Conservation (phyloP, 129 eudicot species). For the Smallanthus sonchifolius region DNA sequence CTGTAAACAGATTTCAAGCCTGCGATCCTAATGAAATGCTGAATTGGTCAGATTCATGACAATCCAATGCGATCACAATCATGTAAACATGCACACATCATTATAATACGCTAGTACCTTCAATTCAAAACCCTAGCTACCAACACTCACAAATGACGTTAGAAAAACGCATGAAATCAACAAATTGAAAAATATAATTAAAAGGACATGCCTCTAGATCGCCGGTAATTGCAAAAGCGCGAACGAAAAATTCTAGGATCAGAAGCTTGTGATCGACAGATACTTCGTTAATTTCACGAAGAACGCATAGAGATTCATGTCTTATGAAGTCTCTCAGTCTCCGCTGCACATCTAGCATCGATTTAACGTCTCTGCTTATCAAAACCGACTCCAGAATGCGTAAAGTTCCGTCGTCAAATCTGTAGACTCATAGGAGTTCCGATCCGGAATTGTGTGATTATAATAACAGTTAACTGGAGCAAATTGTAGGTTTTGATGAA, state of each 20-base stretch:
- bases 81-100: slow-evolving; percentile 12
- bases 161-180: slow-evolving; percentile 8
- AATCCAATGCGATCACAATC: not conserved
- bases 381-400: slow-evolving; percentile 54
- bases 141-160: not conserved
- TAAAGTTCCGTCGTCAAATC: slow-evolving; percentile 57
- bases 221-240: slow-evolving; percentile 53
- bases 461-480: not conserved
- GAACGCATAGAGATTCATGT: slow-evolving; percentile 44
- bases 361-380: slow-evolving; percentile 50
- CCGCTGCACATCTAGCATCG: slow-evolving; percentile 32
- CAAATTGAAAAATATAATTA: not conserved
- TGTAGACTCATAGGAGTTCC: slow-evolving; percentile 18
- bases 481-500: not conserved
- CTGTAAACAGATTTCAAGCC: not conserved
- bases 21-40: not conserved
- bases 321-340: slow-evolving; percentile 55
- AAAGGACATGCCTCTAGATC: slow-evolving; percentile 52
- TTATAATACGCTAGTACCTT: not conserved
- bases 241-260: slow-evolving; percentile 61
- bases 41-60: not conserved
- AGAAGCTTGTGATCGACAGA: slow-evolving; percentile 60
- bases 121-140: slow-evolving; percentile 11
- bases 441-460: not conserved
- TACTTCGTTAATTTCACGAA: slow-evolving; percentile 44